These are phyloP conservation scores for Fusarium musae DNA, from an alignment of 2,329 filamentous ascomycete species.

Conservation along the genomic window DNA sequence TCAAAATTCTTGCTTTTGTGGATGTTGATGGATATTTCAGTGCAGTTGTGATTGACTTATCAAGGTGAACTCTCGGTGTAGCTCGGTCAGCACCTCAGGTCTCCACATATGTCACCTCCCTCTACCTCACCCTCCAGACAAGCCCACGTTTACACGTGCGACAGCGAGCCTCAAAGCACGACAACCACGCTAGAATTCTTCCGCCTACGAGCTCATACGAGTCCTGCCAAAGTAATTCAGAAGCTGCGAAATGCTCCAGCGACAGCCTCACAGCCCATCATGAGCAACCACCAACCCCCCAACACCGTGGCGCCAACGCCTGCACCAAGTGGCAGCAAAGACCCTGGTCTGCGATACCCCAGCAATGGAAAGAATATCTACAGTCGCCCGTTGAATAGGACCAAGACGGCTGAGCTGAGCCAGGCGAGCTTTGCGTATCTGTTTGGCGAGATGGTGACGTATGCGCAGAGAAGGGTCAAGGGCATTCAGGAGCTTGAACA, in stretches of 20 bases:
- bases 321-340: constrained; percentile 51
- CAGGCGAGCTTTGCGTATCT: constrained; percentile 95
- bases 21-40: background rate
- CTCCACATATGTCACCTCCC: constrained; percentile 37
- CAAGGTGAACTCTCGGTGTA: constrained; percentile 37
- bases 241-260: constrained; percentile 35
- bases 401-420: constrained; percentile 87
- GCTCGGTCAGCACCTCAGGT: constrained; percentile 37
- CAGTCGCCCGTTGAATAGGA: constrained; percentile 91
- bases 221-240: accelerated
- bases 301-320: constrained; percentile 53
- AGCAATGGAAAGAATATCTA: constrained; percentile 98
- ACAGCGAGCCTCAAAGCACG: constrained; percentile 10
- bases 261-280: constrained; percentile 44
- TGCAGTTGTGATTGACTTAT: background rate
- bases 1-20: background rate
- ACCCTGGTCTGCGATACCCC: constrained; percentile 82
- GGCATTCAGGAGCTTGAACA: constrained; percentile 95
- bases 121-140: constrained; percentile 18
- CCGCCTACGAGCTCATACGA: background rate
- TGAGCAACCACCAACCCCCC: constrained; percentile 62
- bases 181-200: background rate
- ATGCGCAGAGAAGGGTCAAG: constrained; percentile 89
- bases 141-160: constrained; percentile 39
- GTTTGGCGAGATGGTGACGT: constrained; percentile 96